Conservation (phyloP, 2,329 filamentous ascomycete species). For the Monosporascus sp. region DNA sequence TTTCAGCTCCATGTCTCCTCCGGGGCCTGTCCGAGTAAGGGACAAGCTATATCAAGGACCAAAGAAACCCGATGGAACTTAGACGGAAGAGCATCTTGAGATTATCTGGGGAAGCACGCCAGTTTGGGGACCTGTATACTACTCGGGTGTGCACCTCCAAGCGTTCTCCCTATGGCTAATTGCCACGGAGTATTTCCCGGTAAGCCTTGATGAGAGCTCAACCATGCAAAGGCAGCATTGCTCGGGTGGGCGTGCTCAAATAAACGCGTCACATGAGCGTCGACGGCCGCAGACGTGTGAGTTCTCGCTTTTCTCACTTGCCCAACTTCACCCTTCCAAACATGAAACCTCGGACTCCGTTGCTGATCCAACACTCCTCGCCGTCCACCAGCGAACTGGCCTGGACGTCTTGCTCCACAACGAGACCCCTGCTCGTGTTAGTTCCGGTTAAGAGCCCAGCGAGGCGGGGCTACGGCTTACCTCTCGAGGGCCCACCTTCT, state of each 20-base stretch:
- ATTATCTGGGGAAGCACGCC: no score
- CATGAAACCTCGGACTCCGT: conserved; percentile 76
- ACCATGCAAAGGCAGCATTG: background rate
- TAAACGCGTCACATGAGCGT: background rate
- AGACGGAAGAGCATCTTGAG: no score
- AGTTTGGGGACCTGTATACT: no score
- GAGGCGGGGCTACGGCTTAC: conserved; percentile 30
- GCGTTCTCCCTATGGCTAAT: no score
- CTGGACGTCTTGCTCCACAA: conserved; percentile 58
- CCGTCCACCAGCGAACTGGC: conserved; percentile 58
- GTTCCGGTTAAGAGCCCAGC: background rate
- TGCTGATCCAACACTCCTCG: conserved; percentile 84
- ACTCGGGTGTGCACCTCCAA: no score
- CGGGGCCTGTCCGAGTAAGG: no score
- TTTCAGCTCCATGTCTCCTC: no score
- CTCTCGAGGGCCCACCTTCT: conserved; percentile 75
- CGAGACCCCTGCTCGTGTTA: conserved; percentile 45
- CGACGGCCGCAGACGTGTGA: background rate
- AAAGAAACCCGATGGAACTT: no score
- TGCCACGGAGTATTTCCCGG: no score
- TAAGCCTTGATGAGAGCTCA: no score
- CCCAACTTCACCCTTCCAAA: conserved; percentile 31
- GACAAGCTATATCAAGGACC: no score
- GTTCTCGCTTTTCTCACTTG: background rate
- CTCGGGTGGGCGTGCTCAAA: background rate